Base-by-base conservation (phyloP, 305 asterid genomes). In the Fraxinus paxiana region DNA sequence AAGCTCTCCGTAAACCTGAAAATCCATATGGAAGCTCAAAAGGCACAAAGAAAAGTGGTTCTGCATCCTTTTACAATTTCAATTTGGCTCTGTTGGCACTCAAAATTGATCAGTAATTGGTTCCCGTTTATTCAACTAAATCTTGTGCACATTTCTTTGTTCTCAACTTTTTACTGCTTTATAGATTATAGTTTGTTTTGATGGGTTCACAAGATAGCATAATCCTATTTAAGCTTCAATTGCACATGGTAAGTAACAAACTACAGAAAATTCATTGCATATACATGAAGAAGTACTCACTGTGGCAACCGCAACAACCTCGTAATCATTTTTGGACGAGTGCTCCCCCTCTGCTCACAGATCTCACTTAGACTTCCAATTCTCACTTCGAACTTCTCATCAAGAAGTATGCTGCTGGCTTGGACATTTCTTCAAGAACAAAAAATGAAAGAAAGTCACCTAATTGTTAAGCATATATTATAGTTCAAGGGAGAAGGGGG, bases 401-500 rank as follows among this genome's bases (percentile, higher is more conserved):
- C 99, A 76, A 96, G 98, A 82, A 95, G 95, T 83, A 95, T 89
- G 85, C 98, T 93, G 85, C 98, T 91, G 51, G 98, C 96, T 91
- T 95, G 98, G 78, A 95, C 85, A 89, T 95, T 97, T 92, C 99
- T 95, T 87, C 75, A 88, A 22, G 77, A 67, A 76, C 33, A 63
- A 63, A 63, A 63, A 63, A 63, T 3, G n/a, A 9, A 63, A 20
- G 17, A 7, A 63, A 63, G 72, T 10, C 72, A 63, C 17, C n/a
- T 63, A 24, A 63, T 24, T 22, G 72, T 22, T 63, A 7, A 61
- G 71, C 71, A 22, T 63, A 9, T 8, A 24, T 1, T 8, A 22
- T 63, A 20, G 72, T 4, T 22, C 17, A 2, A 59, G 72, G 72
- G 72, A 63, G 72, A 28, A 10, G 37, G 20, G 38, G 10, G 73